phyloP scores from a whole-genome alignment of 148 eudicot species.

The Camellia sinensis region DNA sequence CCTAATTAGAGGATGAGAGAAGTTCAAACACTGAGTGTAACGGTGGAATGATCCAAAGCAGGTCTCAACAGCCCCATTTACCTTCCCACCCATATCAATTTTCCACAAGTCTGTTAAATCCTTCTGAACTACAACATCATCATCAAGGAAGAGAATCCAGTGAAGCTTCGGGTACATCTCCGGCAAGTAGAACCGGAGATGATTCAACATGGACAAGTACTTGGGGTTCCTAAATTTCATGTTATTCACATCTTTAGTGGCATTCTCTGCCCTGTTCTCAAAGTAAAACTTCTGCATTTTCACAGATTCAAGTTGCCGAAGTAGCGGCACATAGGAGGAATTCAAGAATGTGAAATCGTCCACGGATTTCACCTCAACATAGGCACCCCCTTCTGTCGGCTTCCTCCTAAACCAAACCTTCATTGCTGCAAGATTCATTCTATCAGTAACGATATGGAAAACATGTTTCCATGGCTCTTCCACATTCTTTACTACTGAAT shows the following conservation, averaged over 20 bases:
- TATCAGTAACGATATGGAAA: slow-evolving; percentile 82
- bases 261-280: slow-evolving; percentile 62
- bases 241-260: slow-evolving; percentile 55
- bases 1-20: slow-evolving; percentile 80
- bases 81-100: slow-evolving; percentile 79
- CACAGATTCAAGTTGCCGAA: slow-evolving; percentile 63
- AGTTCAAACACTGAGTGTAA: slow-evolving; percentile 75
- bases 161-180: slow-evolving; percentile 85
- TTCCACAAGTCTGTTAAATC: slow-evolving; percentile 87
- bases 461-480: slow-evolving; percentile 84
- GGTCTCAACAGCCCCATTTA: slow-evolving; percentile 83
- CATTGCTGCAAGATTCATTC: slow-evolving; percentile 86
- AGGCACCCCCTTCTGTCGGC: slow-evolving; percentile 70
- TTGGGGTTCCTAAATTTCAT: slow-evolving; percentile 59
- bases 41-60: slow-evolving; percentile 95
- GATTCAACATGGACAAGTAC: slow-evolving; percentile 76
- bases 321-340: slow-evolving; percentile 82
- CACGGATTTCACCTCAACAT: slow-evolving; percentile 74
- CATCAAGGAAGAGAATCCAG: slow-evolving; percentile 78
- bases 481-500: slow-evolving; percentile 72
- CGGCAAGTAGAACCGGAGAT: slow-evolving; percentile 85
- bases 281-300: slow-evolving; percentile 50
- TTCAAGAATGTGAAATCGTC: slow-evolving; percentile 67
- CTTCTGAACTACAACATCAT: slow-evolving; percentile 95
- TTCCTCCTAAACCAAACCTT: slow-evolving; percentile 93